Evolutionary conservation across 2,329 filamentous ascomycete species (phyloP).

Genomic region (Calonectria pseudoturangicola): DNA sequence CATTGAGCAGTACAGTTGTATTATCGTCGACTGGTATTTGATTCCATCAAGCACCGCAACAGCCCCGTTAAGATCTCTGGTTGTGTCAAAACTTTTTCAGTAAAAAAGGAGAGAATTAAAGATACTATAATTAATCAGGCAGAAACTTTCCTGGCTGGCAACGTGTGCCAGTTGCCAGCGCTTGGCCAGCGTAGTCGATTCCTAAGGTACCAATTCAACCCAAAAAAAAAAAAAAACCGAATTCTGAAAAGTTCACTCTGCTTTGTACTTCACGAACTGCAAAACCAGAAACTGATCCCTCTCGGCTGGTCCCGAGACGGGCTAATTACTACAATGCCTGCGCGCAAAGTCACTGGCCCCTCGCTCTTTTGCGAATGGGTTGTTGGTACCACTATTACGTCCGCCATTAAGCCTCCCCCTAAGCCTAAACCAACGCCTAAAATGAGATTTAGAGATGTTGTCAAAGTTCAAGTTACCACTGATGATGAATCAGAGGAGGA

Average conservation of each 20-base stretch:
- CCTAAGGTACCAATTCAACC: neutral
- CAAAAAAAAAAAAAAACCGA: neutral
- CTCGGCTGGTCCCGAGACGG: no score
- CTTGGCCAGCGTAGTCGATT: neutral
- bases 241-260: no score
- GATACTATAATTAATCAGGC: no score
- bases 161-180: neutral
- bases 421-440: conserved; percentile 45
- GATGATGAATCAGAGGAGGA: conserved; percentile 72
- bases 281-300: no score
- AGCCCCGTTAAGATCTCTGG: no score
- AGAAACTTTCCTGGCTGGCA: neutral
- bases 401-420: conserved; percentile 54
- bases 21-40: no score
- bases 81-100: no score
- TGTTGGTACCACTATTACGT: conserved; percentile 61
- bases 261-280: no score
- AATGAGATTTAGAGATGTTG: conserved; percentile 55
- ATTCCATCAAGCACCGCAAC: no score
- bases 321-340: conserved; percentile 40
- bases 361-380: conserved; percentile 64
- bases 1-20: no score
- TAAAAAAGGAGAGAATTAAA: no score
- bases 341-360: conserved; percentile 46
- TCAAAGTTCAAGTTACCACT: conserved; percentile 67